These are phyloP conservation scores for Mycena alexandri DNA, from an alignment of 768 basidiomycete genomes.

Conservation along the genomic window DNA sequence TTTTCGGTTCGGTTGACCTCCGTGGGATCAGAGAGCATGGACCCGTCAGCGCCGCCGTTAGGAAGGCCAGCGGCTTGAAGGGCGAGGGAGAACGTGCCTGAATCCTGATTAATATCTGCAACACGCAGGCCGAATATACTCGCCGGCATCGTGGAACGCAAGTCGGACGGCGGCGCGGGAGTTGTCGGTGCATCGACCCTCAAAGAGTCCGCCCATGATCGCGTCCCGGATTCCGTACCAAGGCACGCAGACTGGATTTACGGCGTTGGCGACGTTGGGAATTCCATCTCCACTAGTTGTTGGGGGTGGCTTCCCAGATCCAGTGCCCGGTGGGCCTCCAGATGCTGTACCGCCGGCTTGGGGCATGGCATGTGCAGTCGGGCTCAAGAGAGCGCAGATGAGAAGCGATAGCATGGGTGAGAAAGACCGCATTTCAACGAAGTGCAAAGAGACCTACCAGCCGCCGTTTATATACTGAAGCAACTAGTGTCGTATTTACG, in stretches of 20 bases:
- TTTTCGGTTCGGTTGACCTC: slow-evolving; percentile 32
- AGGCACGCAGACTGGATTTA: slow-evolving; percentile 25
- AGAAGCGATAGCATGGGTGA: too few relatives aligned
- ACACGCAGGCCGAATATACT: not conserved
- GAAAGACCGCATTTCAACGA: too few relatives aligned
- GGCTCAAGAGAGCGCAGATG: too few relatives aligned
- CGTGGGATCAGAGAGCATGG: slow-evolving; percentile 25
- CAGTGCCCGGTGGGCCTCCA: not conserved
- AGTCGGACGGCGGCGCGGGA: slow-evolving; percentile 33
- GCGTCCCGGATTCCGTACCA: slow-evolving; percentile 34
- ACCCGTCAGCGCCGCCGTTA: slow-evolving; percentile 34
- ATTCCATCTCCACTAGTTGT: slow-evolving; percentile 17
- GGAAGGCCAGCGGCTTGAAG: slow-evolving; percentile 7
- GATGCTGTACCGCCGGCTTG: too few relatives aligned
- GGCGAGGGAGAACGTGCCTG: slow-evolving; percentile 26
- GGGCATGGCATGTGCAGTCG: too few relatives aligned
- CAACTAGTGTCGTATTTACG: too few relatives aligned
- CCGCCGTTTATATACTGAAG: too few relatives aligned
- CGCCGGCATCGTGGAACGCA: slow-evolving; percentile 37
- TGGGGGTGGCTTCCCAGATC: not conserved
- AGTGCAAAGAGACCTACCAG: too few relatives aligned
- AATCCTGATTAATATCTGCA: not conserved
- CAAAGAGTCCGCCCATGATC: slow-evolving; percentile 32
- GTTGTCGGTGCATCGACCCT: slow-evolving; percentile 30
- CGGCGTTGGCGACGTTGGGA: slow-evolving; percentile 21